A percentile compares a stretch with the other conserved stretches of the same genome.
phyloP scores from a whole-genome alignment of 345 rosid species.

The Acer yangbiense region DNA sequence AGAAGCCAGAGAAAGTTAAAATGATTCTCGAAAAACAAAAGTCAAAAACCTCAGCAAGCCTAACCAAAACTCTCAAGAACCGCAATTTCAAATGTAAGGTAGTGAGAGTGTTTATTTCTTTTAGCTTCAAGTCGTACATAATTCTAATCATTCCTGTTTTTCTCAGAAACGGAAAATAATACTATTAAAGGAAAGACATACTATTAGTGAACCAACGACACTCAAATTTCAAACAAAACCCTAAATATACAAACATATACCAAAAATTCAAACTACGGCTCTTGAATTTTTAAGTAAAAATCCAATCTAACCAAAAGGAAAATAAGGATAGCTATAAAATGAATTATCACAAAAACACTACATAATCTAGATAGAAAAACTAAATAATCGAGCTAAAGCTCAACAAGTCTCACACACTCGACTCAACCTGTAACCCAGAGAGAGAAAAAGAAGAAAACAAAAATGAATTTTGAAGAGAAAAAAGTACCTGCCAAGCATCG shows the following conservation, averaged over 20 bases:
- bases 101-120: background rate
- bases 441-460: background rate
- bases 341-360: background rate
- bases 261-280: background rate
- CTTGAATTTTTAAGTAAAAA: background rate
- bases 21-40: background rate
- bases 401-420: background rate
- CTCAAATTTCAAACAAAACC: conserved; percentile 13
- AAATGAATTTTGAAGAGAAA: background rate
- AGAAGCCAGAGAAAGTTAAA: background rate
- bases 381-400: conserved; percentile 1
- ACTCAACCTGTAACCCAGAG: background rate
- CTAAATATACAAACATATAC: background rate
- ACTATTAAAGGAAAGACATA: background rate
- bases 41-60: background rate
- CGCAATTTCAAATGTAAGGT: background rate
- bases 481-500: conserved; percentile 95
- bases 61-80: background rate
- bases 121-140: background rate
- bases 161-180: background rate
- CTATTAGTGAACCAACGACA: background rate
- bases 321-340: background rate
- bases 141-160: background rate
- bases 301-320: conserved; percentile 2
- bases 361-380: conserved; percentile 3